Conservation (phyloP, 2,329 filamentous ascomycete genomes). For the Hypoxylon sp. region DNA sequence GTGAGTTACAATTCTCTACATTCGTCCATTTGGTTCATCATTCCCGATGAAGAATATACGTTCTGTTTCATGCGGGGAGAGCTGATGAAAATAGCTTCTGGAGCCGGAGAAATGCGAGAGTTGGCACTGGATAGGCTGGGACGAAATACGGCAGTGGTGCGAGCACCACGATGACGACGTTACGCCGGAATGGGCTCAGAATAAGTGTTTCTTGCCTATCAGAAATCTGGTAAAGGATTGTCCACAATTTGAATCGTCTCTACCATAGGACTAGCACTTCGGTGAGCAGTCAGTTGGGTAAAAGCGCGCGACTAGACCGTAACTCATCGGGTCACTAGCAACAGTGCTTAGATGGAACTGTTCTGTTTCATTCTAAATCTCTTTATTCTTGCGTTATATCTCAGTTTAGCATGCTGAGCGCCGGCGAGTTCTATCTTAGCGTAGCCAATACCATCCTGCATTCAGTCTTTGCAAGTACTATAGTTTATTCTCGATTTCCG, state of each 20-base stretch:
- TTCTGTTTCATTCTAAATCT: not conserved
- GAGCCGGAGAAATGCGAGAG: conserved; percentile 67
- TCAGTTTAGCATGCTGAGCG: not conserved
- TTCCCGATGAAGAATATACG: not conserved
- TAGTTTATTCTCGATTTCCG: conserved; percentile 51
- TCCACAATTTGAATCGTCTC: conserved; percentile 21
- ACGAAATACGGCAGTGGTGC: conserved; percentile 57
- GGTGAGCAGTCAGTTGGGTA: not conserved
- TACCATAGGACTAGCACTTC: not conserved
- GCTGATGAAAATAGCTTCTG: conserved; percentile 55
- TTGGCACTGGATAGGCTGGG: conserved; percentile 66
- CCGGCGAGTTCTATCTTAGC: conserved; percentile 7
- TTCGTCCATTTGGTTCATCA: conserved; percentile 18
- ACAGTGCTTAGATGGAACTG: not conserved
- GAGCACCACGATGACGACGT: conserved; percentile 49
- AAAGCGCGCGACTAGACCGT: not conserved
- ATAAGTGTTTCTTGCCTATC: conserved; percentile 60
- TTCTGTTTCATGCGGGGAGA: not conserved
- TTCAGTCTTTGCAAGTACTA: not conserved
- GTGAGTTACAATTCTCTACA: conserved; percentile 60
- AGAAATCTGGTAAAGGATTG: conserved; percentile 45
- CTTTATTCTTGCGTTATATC: not conserved
- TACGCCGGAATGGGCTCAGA: conserved; percentile 45
- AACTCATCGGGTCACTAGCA: not conserved
- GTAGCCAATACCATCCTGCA: not conserved